A percentile compares a stretch with the other conserved stretches of the same genome.
Conservation (phyloP, 2,329 filamentous ascomycete species). For the Purpureocillium lavendulum region DNA sequence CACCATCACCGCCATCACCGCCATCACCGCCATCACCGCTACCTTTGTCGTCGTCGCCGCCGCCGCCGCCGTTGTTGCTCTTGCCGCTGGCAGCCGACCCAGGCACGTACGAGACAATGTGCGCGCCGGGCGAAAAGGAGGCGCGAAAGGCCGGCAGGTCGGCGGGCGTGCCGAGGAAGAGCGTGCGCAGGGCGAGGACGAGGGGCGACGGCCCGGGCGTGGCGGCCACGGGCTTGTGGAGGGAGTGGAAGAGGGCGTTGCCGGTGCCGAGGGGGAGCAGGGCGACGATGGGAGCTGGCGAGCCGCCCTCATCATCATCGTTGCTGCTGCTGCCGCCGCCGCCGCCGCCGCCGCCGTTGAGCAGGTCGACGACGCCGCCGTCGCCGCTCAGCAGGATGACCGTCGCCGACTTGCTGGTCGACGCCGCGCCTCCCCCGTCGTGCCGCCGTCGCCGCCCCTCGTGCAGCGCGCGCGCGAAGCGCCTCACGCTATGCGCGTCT, state of each 20-base stretch:
- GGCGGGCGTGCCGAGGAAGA: constrained; percentile 48
- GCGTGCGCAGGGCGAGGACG: constrained; percentile 43
- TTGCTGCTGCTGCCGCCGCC: too few species aligned
- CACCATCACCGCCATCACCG: too few species aligned
- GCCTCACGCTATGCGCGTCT: constrained; percentile 52
- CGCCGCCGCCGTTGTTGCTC: too few species aligned
- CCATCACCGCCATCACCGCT: too few species aligned
- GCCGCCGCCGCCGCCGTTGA: constrained; percentile 45
- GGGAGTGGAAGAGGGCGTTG: constrained; percentile 56
- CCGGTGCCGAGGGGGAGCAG: constrained; percentile 56
- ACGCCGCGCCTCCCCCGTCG: constrained; percentile 18
- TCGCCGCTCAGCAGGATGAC: constrained; percentile 81
- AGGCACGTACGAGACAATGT: constrained; percentile 29
- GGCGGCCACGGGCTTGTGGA: constrained; percentile 49
- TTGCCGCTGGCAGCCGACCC: background rate
- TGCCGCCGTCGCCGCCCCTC: too few species aligned
- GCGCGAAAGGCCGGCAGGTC: constrained; percentile 56
- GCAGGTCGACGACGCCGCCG: constrained; percentile 73
- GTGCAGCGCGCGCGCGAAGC: constrained; percentile 44
- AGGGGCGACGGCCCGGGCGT: constrained; percentile 36
- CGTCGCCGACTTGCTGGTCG: constrained; percentile 25
- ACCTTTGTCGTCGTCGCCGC: too few species aligned
- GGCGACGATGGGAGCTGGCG: constrained; percentile 33
- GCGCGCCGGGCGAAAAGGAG: constrained; percentile 50
- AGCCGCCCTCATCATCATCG: background rate